phyloP scores from a whole-genome alignment of 1,284 basidiomycete species.

The Cronartium ribicola region DNA sequence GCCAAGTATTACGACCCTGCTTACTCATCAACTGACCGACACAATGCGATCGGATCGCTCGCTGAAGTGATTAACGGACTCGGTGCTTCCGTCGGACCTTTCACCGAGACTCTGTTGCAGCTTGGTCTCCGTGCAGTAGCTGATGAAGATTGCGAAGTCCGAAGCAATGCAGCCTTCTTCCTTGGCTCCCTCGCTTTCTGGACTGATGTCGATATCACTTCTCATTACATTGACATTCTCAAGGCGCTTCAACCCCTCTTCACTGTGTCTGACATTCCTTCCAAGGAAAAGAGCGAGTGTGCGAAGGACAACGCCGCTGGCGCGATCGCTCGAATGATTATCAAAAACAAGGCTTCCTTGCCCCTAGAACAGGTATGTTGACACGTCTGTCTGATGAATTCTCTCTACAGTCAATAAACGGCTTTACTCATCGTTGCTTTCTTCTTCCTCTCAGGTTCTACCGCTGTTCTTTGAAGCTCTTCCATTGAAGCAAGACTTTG shows the following conservation, averaged over 20 bases:
- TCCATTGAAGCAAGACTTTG: slow-evolving; percentile 79
- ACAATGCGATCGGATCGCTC: slow-evolving; percentile 85
- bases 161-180: slow-evolving; percentile 94
- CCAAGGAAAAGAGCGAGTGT: slow-evolving; percentile 63
- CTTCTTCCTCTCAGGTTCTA: slow-evolving; percentile 59
- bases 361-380: slow-evolving; percentile 70
- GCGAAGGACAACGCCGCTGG: slow-evolving; percentile 95
- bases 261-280: slow-evolving; percentile 61
- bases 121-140: slow-evolving; percentile 76
- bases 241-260: slow-evolving; percentile 78
- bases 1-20: slow-evolving; percentile 74
- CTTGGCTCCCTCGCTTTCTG: slow-evolving; percentile 87
- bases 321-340: slow-evolving; percentile 80
- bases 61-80: slow-evolving; percentile 94
- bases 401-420: background rate
- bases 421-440: too few relatives aligned
- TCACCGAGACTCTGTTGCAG: slow-evolving; percentile 71
- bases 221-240: slow-evolving; percentile 77
- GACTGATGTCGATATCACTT: slow-evolving; percentile 73
- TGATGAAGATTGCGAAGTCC: slow-evolving; percentile 84
- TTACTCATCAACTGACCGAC: slow-evolving; percentile 73
- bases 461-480: slow-evolving; percentile 76
- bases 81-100: slow-evolving; percentile 78
- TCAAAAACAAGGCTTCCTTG: slow-evolving; percentile 72
- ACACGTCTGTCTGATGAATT: background rate